A percentile compares a stretch with the other conserved stretches of the same genome.
Conservation (phyloP, 2,329 filamentous ascomycete genomes). For the Aspergillus puulaauensis region DNA sequence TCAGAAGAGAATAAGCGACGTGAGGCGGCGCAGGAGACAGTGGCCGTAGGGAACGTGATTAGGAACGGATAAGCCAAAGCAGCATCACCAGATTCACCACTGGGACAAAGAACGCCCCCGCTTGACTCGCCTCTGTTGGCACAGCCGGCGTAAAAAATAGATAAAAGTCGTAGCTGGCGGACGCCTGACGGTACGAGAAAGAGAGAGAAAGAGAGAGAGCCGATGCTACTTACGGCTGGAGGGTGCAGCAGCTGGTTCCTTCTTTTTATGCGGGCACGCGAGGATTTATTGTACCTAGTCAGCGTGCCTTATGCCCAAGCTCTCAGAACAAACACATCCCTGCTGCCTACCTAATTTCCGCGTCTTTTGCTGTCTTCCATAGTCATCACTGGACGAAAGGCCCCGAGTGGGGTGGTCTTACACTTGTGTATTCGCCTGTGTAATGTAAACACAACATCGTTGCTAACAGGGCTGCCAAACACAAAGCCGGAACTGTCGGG, state of each 20-base stretch:
- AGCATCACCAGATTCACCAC: conserved; percentile 4
- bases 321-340: background rate
- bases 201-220: background rate
- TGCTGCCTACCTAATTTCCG: too few species aligned
- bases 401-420: background rate
- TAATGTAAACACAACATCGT: background rate
- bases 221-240: background rate
- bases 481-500: background rate
- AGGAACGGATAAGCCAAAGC: background rate
- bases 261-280: background rate
- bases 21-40: background rate
- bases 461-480: background rate
- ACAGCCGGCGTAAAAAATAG: background rate
- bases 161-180: background rate
- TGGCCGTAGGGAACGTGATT: background rate
- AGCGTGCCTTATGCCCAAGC: background rate
- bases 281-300: background rate
- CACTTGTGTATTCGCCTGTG: background rate
- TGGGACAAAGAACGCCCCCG: background rate
- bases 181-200: background rate
- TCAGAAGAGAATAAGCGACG: background rate
- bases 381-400: background rate
- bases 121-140: background rate
- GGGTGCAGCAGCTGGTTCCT: background rate
- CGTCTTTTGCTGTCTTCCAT: background rate